Percentiles rank a stretch among this genome's conserved stretches.
Conservation (phyloP, 139 green algal species). For the Micromonas commoda region DNA sequence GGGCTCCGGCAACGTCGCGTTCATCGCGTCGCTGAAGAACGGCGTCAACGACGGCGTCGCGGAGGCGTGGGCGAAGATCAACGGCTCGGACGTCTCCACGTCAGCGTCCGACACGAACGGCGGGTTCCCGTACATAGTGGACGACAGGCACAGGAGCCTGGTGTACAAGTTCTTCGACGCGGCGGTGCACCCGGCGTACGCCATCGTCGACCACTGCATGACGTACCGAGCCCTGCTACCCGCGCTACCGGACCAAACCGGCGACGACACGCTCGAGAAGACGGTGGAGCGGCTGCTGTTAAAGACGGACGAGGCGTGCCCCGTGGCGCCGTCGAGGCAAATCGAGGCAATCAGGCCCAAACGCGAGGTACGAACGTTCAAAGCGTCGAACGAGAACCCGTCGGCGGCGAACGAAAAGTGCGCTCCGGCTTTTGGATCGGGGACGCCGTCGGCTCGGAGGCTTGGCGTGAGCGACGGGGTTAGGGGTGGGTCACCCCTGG, state of each 20-base stretch:
- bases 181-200: slow-evolving; percentile 7
- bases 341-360: no score
- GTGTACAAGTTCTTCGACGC: slow-evolving; percentile 14
- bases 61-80: slow-evolving; percentile 3
- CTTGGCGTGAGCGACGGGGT: background rate
- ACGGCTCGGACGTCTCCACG: background rate
- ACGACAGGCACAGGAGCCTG: slow-evolving; percentile 6
- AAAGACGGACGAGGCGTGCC: background rate
- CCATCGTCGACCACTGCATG: slow-evolving; percentile 16
- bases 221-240: background rate
- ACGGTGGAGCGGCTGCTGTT: background rate
- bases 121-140: background rate
- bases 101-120: background rate
- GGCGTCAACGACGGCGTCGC: slow-evolving; percentile 11
- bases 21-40: slow-evolving; percentile 4
- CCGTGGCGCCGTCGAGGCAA: no score
- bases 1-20: background rate
- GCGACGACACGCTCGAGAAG: background rate
- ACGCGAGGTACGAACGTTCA: no score
- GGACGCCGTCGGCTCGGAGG: no score
- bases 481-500: background rate
- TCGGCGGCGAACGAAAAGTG: background rate
- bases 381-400: background rate
- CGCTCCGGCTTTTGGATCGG: background rate
- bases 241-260: background rate